A percentile compares a stretch with the other conserved stretches of the same genome.
Evolutionary conservation across 768 basidiomycete genomes (phyloP).

Genomic region (Tylopilus sp.): DNA sequence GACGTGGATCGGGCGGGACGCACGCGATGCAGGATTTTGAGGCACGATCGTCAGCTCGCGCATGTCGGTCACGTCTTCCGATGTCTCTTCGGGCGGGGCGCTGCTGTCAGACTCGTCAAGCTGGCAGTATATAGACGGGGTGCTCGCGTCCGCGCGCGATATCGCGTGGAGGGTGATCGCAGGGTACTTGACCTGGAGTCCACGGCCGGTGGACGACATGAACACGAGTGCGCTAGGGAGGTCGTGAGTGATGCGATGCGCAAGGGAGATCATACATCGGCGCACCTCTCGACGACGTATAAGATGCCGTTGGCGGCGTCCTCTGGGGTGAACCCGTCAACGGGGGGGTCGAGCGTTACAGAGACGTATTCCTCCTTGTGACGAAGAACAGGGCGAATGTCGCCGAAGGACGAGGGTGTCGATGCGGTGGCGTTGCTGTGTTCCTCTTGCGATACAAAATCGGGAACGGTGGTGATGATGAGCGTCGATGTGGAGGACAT

Average conservation of each 20-base stretch:
- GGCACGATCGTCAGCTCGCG: slow-evolving; percentile 82
- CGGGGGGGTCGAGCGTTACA: slow-evolving; percentile 63
- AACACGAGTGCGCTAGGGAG: slow-evolving; percentile 66
- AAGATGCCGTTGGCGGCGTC: slow-evolving; percentile 62
- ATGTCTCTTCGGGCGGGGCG: slow-evolving; percentile 35
- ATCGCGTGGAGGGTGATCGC: slow-evolving; percentile 92
- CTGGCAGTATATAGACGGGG: slow-evolving; percentile 88
- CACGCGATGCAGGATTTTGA: slow-evolving; percentile 52
- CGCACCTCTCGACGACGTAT: slow-evolving; percentile 84
- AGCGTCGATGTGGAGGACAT: slow-evolving; percentile 13
- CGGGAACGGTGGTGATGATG: slow-evolving; percentile 40
- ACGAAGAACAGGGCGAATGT: slow-evolving; percentile 80
- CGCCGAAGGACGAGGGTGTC: slow-evolving; percentile 80
- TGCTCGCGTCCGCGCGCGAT: slow-evolving; percentile 56
- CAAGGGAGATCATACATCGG: slow-evolving; percentile 3
- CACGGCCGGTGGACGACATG: slow-evolving; percentile 63
- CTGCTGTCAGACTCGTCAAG: slow-evolving; percentile 62
- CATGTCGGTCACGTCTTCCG: slow-evolving; percentile 49
- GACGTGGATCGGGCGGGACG: slow-evolving; percentile 31
- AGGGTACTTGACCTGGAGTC: slow-evolving; percentile 85
- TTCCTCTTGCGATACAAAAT: slow-evolving; percentile 58
- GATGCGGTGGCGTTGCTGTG: slow-evolving; percentile 64
- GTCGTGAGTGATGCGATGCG: slow-evolving; percentile 2
- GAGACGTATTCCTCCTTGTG: slow-evolving; percentile 72
- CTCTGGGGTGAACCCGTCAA: slow-evolving; percentile 53